A percentile compares a stretch with the other conserved stretches of the same genome.
These are phyloP conservation scores for Gossypium raimondii DNA, from an alignment of 345 rosid genomes.

Conservation along the genomic window DNA sequence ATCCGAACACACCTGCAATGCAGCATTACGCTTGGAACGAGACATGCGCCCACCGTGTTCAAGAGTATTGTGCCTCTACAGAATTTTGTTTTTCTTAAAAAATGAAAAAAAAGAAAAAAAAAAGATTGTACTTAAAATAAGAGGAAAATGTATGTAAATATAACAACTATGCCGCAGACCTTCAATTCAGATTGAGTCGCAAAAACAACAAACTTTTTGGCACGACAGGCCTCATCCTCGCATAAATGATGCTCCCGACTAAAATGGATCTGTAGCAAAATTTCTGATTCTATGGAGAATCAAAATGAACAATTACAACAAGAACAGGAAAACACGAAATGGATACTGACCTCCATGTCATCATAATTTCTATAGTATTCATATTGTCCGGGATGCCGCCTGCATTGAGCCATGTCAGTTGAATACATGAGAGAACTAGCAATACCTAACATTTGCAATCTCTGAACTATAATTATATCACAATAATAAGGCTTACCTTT, in stretches of 20 bases:
- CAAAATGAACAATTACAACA: background rate
- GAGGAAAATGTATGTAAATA: background rate
- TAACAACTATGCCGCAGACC: conserved; percentile 29
- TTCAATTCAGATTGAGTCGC: conserved; percentile 58
- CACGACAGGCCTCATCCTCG: conserved; percentile 64
- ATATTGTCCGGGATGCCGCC: conserved; percentile 68
- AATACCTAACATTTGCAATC: background rate
- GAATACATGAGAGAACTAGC: background rate
- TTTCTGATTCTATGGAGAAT: conserved; percentile 6
- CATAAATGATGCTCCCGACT: conserved; percentile 62
- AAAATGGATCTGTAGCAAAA: conserved; percentile 49
- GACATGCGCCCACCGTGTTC: conserved; percentile 77
- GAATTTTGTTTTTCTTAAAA: background rate
- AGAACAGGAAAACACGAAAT: background rate
- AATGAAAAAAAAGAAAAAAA: too few relatives aligned
- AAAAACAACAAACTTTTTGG: conserved; percentile 65
- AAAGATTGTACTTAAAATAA: background rate
- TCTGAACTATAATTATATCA: conserved; percentile 5
- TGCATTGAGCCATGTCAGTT: conserved; percentile 24
- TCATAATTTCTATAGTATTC: conserved; percentile 64
- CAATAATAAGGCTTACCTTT: conserved; percentile 36
- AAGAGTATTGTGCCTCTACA: conserved; percentile 54
- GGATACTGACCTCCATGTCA: conserved; percentile 56
- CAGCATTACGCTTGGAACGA: conserved; percentile 65
- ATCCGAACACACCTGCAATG: conserved; percentile 47